Percentiles rank a stretch among this genome's conserved stretches.
Conservation (phyloP, 768 basidiomycete species). For the Gelatoporia subvermispora region DNA sequence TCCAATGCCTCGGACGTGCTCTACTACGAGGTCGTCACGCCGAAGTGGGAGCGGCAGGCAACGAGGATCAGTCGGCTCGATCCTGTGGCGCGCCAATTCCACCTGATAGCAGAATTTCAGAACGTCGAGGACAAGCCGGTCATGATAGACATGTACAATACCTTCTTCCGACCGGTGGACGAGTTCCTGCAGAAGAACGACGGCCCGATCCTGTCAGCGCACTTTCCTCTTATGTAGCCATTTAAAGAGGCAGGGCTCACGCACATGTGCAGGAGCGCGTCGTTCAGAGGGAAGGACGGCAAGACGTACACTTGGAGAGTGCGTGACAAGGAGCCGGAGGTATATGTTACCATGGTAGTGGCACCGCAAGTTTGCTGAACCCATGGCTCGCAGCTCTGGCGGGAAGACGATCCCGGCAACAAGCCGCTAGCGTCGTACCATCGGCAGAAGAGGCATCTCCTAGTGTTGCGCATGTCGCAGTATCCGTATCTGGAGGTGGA, state of each 20-base stretch:
- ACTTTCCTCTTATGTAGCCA: not conserved
- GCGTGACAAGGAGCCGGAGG: conserved; percentile 15
- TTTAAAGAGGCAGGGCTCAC: conserved; percentile 10
- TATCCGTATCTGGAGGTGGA: conserved; percentile 33
- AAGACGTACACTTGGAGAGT: conserved; percentile 24
- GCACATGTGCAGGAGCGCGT: conserved; percentile 11
- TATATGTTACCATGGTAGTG: conserved; percentile 3
- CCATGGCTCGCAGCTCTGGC: conserved; percentile 22
- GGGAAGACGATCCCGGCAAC: conserved; percentile 21
- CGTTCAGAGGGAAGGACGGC: conserved; percentile 25
- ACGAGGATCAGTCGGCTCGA: conserved; percentile 33
- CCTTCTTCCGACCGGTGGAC: conserved; percentile 21
- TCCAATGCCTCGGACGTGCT: conserved; percentile 32
- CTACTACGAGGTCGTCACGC: conserved; percentile 38
- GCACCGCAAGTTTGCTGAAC: not conserved
- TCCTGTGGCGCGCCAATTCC: conserved; percentile 23
- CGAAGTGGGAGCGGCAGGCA: conserved; percentile 29
- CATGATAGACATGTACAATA: conserved; percentile 25
- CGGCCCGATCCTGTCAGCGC: conserved; percentile 4
- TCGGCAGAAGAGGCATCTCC: conserved; percentile 29
- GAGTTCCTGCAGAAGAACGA: conserved; percentile 25
- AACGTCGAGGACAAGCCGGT: conserved; percentile 25
- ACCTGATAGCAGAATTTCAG: conserved; percentile 27
- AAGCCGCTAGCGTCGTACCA: conserved; percentile 31
- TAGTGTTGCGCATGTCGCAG: conserved; percentile 31